phyloP scores from a whole-genome alignment of 2,329 filamentous ascomycete genomes.

The Trichoderma lentiforme region DNA sequence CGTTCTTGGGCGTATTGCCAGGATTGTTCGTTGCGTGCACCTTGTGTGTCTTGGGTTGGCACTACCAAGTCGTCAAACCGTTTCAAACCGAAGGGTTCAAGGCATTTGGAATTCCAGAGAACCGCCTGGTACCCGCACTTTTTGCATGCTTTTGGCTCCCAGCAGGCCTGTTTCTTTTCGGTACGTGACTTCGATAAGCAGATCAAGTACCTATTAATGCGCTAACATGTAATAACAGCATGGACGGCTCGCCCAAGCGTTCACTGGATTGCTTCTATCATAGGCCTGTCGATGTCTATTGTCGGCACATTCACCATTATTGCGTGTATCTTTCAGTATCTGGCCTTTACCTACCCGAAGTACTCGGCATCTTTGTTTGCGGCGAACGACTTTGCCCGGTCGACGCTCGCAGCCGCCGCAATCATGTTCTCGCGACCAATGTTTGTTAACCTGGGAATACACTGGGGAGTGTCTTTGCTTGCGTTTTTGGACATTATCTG shows the following conservation, averaged over 20 bases:
- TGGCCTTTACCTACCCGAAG: background rate
- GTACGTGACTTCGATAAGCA: background rate
- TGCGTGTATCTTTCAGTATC: background rate
- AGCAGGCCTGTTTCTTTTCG: background rate
- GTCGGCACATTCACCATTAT: background rate
- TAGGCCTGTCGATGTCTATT: background rate
- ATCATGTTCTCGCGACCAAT: constrained; percentile 1
- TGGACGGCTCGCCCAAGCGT: background rate
- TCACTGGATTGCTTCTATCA: background rate
- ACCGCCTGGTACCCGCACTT: background rate
- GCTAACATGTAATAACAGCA: background rate
- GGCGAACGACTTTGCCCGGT: background rate
- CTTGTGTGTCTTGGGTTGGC: background rate
- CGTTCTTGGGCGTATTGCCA: background rate
- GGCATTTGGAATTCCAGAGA: background rate
- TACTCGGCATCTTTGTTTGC: background rate
- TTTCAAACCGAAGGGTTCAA: background rate
- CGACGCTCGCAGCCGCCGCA: background rate
- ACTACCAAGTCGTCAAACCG: background rate
- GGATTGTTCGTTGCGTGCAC: background rate
- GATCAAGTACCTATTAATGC: background rate
- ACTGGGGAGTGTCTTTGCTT: background rate
- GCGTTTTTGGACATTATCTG: background rate
- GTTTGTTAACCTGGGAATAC: background rate
- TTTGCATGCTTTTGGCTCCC: background rate